Conservation (phyloP, 1,284 basidiomycete genomes). For the Veloboletus limbatus region DNA sequence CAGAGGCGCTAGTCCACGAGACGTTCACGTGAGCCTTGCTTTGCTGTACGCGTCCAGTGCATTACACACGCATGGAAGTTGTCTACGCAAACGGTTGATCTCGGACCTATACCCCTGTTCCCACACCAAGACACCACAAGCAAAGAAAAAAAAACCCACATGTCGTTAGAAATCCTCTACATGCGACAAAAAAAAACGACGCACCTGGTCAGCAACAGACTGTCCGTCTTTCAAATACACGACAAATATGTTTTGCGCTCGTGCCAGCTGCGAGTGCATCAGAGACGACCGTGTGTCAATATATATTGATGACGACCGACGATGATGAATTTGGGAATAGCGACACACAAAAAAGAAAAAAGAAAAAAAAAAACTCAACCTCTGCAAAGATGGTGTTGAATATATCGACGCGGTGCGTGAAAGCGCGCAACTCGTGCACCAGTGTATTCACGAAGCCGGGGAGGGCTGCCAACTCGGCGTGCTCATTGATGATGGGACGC, state of each 20-base stretch:
- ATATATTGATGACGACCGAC: too few relatives aligned
- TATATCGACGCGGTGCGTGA: constrained; percentile 8
- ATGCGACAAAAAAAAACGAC: neutral
- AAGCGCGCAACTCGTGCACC: constrained; percentile 12
- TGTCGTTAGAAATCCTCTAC: too few relatives aligned
- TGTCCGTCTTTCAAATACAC: constrained; percentile 22
- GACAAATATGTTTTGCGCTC: constrained; percentile 17
- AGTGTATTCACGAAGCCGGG: constrained; percentile 5
- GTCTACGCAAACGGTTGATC: too few relatives aligned
- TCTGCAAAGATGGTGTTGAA: constrained; percentile 15
- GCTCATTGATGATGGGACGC: neutral
- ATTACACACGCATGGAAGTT: constrained; percentile 11
- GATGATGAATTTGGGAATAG: too few relatives aligned
- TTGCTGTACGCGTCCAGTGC: constrained; percentile 23
- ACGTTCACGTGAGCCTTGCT: constrained; percentile 5
- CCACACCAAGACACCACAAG: too few relatives aligned
- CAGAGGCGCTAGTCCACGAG: neutral
- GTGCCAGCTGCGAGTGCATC: constrained; percentile 13
- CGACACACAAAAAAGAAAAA: too few relatives aligned
- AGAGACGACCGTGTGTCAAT: too few relatives aligned
- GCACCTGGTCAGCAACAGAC: constrained; percentile 13
- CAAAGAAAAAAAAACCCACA: too few relatives aligned
- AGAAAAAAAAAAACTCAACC: too few relatives aligned
- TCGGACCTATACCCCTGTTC: too few relatives aligned
- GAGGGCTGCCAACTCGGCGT: neutral